Percentiles rank a stretch among this genome's conserved stretches.
These are phyloP conservation scores for Candida mesenterica DNA, from an alignment of 1,139 yeast species.

Conservation along the genomic window DNA sequence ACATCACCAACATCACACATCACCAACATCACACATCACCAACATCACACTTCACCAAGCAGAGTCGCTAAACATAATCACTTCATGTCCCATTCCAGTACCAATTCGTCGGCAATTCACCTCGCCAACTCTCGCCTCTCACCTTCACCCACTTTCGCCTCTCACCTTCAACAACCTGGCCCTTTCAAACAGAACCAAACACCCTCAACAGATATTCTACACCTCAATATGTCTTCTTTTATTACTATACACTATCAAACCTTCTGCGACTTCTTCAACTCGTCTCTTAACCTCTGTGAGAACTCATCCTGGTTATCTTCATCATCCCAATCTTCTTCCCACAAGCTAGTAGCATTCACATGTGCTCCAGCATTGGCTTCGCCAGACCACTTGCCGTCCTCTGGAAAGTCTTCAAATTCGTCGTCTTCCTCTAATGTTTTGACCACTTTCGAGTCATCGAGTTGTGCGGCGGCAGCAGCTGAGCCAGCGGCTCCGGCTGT, in stretches of 20 bases:
- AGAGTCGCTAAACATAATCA: no score
- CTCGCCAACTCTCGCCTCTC: no score
- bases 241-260: no score
- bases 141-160: neutral
- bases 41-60: no score
- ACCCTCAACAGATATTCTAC: no score
- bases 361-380: conserved; percentile 35
- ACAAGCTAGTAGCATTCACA: conserved; percentile 47
- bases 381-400: conserved; percentile 56
- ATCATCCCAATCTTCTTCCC: conserved; percentile 98
- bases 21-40: no score
- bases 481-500: conserved; percentile 2
- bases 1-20: no score
- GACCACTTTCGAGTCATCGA: conserved; percentile 37
- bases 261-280: conserved; percentile 32
- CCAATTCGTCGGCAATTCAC: no score
- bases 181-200: neutral
- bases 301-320: conserved; percentile 87
- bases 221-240: no score
- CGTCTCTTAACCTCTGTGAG: conserved; percentile 61
- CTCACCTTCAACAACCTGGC: neutral
- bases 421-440: conserved; percentile 86
- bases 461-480: conserved; percentile 3
- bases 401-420: conserved; percentile 94
- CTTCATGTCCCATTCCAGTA: no score